phyloP scores from a whole-genome alignment of 1,284 basidiomycete genomes.

The Stygiomarasmius scandens region DNA sequence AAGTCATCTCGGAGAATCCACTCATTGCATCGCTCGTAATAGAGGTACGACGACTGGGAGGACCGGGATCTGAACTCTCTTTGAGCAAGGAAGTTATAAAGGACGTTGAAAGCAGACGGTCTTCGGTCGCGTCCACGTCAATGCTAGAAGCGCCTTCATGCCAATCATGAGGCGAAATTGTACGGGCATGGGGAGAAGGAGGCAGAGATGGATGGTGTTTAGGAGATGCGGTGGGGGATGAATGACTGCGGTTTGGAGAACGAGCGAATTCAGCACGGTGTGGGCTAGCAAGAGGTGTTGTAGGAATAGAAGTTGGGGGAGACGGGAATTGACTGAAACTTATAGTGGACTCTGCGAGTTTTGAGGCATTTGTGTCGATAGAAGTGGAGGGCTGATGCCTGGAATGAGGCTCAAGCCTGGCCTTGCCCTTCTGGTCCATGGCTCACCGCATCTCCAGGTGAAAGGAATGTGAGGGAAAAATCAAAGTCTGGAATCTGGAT shows the following conservation, averaged over 20 bases:
- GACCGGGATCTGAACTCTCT: conserved; percentile 36
- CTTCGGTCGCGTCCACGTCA: conserved; percentile 56
- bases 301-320: conserved; percentile 36
- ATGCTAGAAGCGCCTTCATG: conserved; percentile 64
- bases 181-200: conserved; percentile 19
- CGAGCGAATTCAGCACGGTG: conserved; percentile 25
- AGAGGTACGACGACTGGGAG: conserved; percentile 31
- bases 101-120: conserved; percentile 58
- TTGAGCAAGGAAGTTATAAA: conserved; percentile 63
- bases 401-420: not conserved
- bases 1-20: conserved; percentile 54
- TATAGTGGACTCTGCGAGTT: conserved; percentile 56
- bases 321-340: conserved; percentile 49
- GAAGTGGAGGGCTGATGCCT: conserved; percentile 42
- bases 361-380: conserved; percentile 52
- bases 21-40: conserved; percentile 44
- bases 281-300: conserved; percentile 24
- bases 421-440: conserved; percentile 9
- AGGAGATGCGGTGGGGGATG: not conserved
- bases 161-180: conserved; percentile 52
- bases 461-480: not conserved
- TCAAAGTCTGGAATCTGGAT: not conserved
- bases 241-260: conserved; percentile 8
- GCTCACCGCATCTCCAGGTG: not conserved
- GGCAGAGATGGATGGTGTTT: not conserved